Percentiles rank a stretch among this genome's conserved stretches.
Conservation (phyloP, 2,329 filamentous ascomycete species). For the Cercospora sp. region DNA sequence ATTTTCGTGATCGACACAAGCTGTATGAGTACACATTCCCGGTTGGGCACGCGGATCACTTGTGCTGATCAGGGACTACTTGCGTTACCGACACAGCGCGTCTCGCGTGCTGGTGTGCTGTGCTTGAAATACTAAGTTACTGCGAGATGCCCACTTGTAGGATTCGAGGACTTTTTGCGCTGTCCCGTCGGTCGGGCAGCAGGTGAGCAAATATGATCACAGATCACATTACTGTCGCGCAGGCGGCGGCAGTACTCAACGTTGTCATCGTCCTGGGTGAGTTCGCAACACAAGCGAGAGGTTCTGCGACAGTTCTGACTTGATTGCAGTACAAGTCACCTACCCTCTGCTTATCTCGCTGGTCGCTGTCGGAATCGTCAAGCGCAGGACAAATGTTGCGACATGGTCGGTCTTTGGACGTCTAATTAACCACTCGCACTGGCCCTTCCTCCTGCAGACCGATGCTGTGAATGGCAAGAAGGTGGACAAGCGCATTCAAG, state of each 20-base stretch:
- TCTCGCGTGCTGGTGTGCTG: not conserved
- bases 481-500: constrained; percentile 12
- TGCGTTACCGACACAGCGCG: not conserved
- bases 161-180: not conserved
- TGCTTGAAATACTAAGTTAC: not conserved
- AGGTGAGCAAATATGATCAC: not conserved
- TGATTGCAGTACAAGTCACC: constrained; percentile 9
- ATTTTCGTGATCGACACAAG: not conserved
- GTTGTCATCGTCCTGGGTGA: constrained; percentile 14
- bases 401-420: constrained; percentile 19
- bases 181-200: not conserved
- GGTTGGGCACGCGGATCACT: not conserved
- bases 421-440: constrained; percentile 16
- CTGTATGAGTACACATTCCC: not conserved
- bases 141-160: not conserved
- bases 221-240: constrained; percentile 12
- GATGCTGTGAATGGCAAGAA: constrained; percentile 7
- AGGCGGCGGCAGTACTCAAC: constrained; percentile 15
- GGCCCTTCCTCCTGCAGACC: constrained; percentile 13
- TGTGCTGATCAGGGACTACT: not conserved
- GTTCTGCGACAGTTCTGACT: not conserved
- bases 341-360: constrained; percentile 13
- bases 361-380: constrained; percentile 14
- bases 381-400: constrained; percentile 12
- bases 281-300: not conserved